Percentiles rank a stretch among this genome's conserved stretches.
These are phyloP conservation scores for Epichloe hybrida DNA, from an alignment of 2,329 filamentous ascomycete species.

Conservation along the genomic window DNA sequence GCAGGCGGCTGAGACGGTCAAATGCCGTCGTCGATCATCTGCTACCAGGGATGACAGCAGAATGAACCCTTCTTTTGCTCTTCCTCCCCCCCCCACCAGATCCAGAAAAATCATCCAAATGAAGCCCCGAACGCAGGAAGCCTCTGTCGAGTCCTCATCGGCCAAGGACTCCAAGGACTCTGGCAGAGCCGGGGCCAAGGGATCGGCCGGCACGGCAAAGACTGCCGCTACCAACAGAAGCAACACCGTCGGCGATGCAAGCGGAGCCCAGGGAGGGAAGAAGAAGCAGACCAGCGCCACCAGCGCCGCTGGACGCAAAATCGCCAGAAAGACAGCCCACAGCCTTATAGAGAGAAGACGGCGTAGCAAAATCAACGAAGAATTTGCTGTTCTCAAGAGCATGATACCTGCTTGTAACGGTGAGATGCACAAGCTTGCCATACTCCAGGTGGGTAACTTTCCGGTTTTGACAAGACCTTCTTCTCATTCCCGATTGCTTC, in stretches of 20 bases:
- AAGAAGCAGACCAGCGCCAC: conserved; percentile 64
- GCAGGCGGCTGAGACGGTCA: conserved; percentile 37
- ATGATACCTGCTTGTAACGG: conserved; percentile 95
- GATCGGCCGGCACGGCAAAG: conserved; percentile 7
- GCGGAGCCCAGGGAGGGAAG: conserved; percentile 35
- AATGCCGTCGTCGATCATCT: conserved; percentile 39
- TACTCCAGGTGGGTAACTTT: conserved; percentile 58
- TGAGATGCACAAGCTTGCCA: conserved; percentile 96
- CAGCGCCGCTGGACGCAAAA: conserved; percentile 83
- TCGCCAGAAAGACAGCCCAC: conserved; percentile 89
- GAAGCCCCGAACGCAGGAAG: conserved; percentile 51
- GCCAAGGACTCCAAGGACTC: conserved; percentile 15
- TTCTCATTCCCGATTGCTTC: neutral
- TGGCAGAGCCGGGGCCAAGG: conserved; percentile 12
- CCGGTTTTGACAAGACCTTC: neutral
- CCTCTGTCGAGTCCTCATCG: conserved; percentile 13
- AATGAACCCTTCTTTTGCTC: conserved; percentile 52
- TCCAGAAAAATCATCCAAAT: conserved; percentile 97
- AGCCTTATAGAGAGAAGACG: conserved; percentile 83
- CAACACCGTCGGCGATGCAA: neutral
- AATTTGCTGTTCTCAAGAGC: conserved; percentile 82
- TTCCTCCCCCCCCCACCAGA: conserved; percentile 89
- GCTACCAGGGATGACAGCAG: conserved; percentile 26
- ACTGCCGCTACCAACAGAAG: conserved; percentile 9
- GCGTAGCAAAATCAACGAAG: conserved; percentile 97